These are phyloP conservation scores for Marasmius tenuissimus DNA, from an alignment of 1,284 basidiomycete genomes.

Conservation along the genomic window DNA sequence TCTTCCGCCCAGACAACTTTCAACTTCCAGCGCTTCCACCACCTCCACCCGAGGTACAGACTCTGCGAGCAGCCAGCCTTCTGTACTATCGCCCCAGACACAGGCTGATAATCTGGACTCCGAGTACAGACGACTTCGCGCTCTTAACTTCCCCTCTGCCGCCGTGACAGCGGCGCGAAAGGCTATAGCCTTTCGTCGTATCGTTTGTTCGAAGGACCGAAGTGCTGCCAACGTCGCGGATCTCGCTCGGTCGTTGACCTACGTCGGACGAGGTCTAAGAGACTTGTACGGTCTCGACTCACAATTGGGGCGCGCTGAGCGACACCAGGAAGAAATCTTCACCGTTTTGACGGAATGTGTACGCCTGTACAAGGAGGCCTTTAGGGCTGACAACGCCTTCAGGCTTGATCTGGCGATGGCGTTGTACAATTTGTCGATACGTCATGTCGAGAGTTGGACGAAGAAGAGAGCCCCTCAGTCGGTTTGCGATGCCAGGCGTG, in stretches of 20 bases:
- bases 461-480: not conserved
- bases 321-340: conserved; percentile 1
- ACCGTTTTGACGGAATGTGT: conserved; percentile 9
- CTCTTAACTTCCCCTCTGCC: conserved; percentile 8
- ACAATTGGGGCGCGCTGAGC: not conserved
- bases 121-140: conserved; percentile 9
- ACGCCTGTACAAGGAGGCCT: conserved; percentile 10
- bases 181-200: conserved; percentile 10
- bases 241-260: conserved; percentile 14
- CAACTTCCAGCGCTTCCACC: not conserved
- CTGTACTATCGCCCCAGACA: not conserved
- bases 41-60: not conserved
- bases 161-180: conserved; percentile 9
- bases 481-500: not conserved
- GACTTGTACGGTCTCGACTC: conserved; percentile 7
- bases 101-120: conserved; percentile 12
- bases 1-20: not conserved
- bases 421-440: conserved; percentile 12
- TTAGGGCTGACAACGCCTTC: conserved; percentile 10
- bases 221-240: conserved; percentile 4
- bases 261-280: conserved; percentile 9
- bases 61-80: not conserved
- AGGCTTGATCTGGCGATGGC: conserved; percentile 12
- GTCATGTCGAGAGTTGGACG: conserved; percentile 6
- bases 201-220: not conserved